Evolutionary conservation across 371 early-diverging fungal genomes (phyloP).

Genomic region (Mortierella sp.): DNA sequence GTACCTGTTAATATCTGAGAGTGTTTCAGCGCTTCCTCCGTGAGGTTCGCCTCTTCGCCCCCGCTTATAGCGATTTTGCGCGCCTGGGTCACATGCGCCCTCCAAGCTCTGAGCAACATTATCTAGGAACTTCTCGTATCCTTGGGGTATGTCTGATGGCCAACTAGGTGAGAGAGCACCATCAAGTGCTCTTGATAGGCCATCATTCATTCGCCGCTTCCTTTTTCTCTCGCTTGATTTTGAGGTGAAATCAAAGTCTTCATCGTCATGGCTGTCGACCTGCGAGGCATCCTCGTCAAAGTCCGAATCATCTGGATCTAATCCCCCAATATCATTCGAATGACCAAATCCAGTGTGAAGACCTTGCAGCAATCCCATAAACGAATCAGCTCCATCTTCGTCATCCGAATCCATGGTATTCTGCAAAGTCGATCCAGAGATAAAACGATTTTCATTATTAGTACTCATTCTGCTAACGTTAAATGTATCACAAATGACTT

Average conservation of each 20-base stretch:
- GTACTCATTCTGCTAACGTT: background rate
- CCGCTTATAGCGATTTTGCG: background rate
- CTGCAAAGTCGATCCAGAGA: constrained; percentile 7
- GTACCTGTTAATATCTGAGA: constrained; percentile 32
- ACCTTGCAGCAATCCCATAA: constrained; percentile 16
- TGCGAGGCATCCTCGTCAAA: constrained; percentile 23
- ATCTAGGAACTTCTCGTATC: constrained; percentile 5
- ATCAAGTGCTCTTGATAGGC: constrained; percentile 14
- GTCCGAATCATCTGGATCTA: constrained; percentile 30
- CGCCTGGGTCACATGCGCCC: background rate
- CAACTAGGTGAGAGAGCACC: constrained; percentile 5
- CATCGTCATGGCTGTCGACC: constrained; percentile 32
- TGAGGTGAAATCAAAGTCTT: constrained; percentile 22
- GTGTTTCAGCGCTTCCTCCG: constrained; percentile 23
- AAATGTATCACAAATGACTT: background rate
- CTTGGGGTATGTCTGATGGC: constrained; percentile 15
- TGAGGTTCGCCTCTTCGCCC: constrained; percentile 16
- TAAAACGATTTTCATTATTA: background rate
- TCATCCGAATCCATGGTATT: constrained; percentile 33
- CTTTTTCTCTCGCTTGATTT: constrained; percentile 7
- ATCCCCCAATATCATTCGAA: constrained; percentile 23
- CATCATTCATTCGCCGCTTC: constrained; percentile 7
- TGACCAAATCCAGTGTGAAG: constrained; percentile 20
- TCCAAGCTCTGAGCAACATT: background rate
- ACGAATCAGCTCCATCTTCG: constrained; percentile 14